Percentiles rank a stretch among this genome's conserved stretches.
These are phyloP conservation scores for Leptographium wingfieldii DNA, from an alignment of 2,329 filamentous ascomycete species.

Conservation along the genomic window DNA sequence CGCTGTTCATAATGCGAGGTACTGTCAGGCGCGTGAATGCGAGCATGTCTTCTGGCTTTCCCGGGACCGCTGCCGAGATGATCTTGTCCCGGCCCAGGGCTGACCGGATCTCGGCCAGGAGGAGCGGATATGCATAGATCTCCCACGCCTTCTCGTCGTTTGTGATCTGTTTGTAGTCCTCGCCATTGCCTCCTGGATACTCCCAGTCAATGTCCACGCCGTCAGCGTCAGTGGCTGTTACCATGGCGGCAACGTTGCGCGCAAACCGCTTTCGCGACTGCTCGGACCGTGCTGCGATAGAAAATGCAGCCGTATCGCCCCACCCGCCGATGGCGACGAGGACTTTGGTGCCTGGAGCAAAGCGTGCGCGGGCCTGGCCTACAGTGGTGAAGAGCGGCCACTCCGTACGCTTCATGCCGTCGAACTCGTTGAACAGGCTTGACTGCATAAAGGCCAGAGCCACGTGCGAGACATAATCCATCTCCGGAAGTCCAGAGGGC, in stretches of 20 bases:
- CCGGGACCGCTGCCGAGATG: constrained; percentile 56
- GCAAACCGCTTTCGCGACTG: constrained; percentile 45
- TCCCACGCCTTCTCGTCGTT: constrained; percentile 48
- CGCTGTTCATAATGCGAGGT: constrained; percentile 42
- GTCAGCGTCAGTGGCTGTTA: constrained; percentile 50
- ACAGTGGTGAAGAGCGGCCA: constrained; percentile 45
- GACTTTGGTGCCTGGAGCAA: constrained; percentile 43
- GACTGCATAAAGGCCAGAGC: constrained; percentile 46
- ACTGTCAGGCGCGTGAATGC: constrained; percentile 47
- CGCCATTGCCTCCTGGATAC: constrained; percentile 49
- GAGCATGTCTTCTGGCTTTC: constrained; percentile 50
- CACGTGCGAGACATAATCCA: constrained; percentile 40
- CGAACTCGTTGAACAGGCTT: constrained; percentile 34
- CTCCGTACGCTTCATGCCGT: constrained; percentile 19
- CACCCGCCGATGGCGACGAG: constrained; percentile 64
- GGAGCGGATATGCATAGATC: constrained; percentile 46
- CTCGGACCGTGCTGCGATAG: constrained; percentile 38
- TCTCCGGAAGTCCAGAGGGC: constrained; percentile 22
- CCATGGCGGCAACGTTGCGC: constrained; percentile 49
- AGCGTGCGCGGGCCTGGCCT: constrained; percentile 31
- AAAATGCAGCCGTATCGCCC: constrained; percentile 56
- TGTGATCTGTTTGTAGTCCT: constrained; percentile 51
- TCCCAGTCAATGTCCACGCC: constrained; percentile 59
- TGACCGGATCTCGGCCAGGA: constrained; percentile 44
- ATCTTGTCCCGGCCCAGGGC: constrained; percentile 45